Percentiles rank a stretch among this genome's conserved stretches.
Conservation (phyloP, 345 rosid genomes). For the Salix udensis region DNA sequence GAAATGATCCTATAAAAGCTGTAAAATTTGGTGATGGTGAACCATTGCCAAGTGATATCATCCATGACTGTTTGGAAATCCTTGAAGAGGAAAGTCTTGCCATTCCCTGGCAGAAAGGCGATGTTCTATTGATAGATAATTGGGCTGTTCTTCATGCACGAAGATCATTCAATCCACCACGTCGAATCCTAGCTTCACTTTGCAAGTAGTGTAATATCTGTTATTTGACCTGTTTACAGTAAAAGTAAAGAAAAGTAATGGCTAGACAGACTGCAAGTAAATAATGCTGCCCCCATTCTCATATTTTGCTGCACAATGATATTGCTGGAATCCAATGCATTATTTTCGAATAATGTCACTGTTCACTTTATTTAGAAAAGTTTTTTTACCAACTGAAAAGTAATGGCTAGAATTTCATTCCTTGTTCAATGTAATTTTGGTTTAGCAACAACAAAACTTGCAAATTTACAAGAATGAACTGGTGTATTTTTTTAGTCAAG, state of each 20-base stretch:
- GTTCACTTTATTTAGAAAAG: too few species aligned
- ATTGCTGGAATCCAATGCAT: neutral
- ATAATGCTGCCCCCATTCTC: too few species aligned
- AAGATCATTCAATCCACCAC: constrained; percentile 66
- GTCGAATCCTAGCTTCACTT: constrained; percentile 77
- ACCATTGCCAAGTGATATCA: constrained; percentile 56
- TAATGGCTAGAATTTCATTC: too few species aligned
- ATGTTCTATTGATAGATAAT: constrained; percentile 66
- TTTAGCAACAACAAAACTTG: too few species aligned
- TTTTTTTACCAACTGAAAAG: neutral
- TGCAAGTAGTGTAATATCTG: constrained; percentile 40
- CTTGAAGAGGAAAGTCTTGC: constrained; percentile 78
- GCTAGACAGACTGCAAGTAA: neutral
- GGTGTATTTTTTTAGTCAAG: too few species aligned
- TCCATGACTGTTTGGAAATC: constrained; percentile 55
- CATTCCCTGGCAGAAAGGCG: constrained; percentile 88
- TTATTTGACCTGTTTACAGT: neutral
- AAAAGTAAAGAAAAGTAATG: neutral
- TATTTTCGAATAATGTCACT: neutral
- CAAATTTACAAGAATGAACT: too few species aligned
- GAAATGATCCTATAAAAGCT: constrained; percentile 70
- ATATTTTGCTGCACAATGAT: neutral
- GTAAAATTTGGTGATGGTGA: constrained; percentile 70
- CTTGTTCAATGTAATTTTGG: too few species aligned
- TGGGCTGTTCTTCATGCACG: constrained; percentile 87